Percentiles rank a stretch among this genome's conserved stretches.
These are phyloP conservation scores for Syncephalastrum contaminatum DNA, from an alignment of 371 early-diverging fungal species.

Conservation along the genomic window DNA sequence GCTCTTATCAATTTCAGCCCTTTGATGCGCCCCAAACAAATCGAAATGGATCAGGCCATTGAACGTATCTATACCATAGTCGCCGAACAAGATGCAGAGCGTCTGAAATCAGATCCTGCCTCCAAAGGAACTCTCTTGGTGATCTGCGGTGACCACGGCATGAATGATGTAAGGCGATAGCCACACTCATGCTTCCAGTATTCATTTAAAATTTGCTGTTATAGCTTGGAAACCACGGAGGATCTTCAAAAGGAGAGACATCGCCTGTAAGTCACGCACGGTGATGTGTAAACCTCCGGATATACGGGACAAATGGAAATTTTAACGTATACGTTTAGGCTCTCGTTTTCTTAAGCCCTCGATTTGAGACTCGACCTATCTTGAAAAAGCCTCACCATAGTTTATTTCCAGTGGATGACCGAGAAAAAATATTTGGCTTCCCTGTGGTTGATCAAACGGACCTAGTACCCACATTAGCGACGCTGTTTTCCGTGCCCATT, in stretches of 20 bases:
- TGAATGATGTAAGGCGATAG: conserved; percentile 91
- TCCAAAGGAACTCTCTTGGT: conserved; percentile 82
- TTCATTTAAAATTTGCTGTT: background rate
- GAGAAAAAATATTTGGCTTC: conserved; percentile 16
- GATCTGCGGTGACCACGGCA: conserved; percentile 98
- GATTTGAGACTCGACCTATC: conserved; percentile 30
- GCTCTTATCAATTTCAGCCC: conserved; percentile 38
- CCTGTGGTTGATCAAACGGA: conserved; percentile 80
- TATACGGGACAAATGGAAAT: too few species aligned
- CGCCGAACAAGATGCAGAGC: conserved; percentile 39
- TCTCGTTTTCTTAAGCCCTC: conserved; percentile 49
- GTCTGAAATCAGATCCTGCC: conserved; percentile 23
- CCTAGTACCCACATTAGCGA: conserved; percentile 84
- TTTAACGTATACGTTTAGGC: conserved; percentile 23
- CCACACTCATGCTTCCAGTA: background rate
- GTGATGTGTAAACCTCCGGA: too few species aligned
- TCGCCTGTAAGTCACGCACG: conserved; percentile 46
- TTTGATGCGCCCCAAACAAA: conserved; percentile 76
- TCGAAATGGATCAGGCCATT: conserved; percentile 76
- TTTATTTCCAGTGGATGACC: background rate
- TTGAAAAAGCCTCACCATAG: conserved; percentile 12
- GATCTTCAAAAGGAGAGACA: conserved; percentile 62
- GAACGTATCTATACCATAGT: conserved; percentile 52
- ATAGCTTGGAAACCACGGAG: conserved; percentile 67
- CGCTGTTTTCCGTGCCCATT: conserved; percentile 83